A percentile compares a stretch with the other conserved stretches of the same genome.
These are phyloP conservation scores for Jackrogersella minutella DNA, from an alignment of 495 filamentous ascomycete species.

Conservation along the genomic window DNA sequence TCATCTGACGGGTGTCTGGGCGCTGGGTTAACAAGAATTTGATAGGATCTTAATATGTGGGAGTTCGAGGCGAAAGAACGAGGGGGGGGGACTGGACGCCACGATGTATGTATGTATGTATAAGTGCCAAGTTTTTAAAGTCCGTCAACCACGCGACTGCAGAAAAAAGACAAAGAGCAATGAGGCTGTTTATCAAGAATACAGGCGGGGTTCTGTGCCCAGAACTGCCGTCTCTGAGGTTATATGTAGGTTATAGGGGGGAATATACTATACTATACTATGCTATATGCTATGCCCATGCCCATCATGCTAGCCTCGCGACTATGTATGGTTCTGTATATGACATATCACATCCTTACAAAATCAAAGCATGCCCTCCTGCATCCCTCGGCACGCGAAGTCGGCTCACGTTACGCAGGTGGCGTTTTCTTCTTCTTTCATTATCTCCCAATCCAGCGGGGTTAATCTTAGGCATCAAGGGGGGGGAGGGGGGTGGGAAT, in stretches of 20 bases:
- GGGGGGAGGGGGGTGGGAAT: not conserved
- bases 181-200: slow-evolving; percentile 1
- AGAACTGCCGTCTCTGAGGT: slow-evolving; percentile 2
- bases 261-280: slow-evolving; percentile 14
- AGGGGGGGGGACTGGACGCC: not conserved
- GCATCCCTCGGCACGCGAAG: not conserved
- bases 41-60: no score
- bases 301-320: slow-evolving; percentile 16
- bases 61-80: not conserved
- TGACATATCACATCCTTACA: slow-evolving; percentile 33
- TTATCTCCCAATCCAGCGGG: not conserved
- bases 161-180: slow-evolving; percentile 1
- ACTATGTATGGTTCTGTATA: slow-evolving; percentile 9
- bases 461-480: slow-evolving; percentile 16
- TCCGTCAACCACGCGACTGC: slow-evolving; percentile 19
- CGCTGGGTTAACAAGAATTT: not conserved
- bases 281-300: slow-evolving; percentile 15
- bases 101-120: slow-evolving; percentile 11
- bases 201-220: slow-evolving; percentile 4
- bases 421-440: slow-evolving; percentile 1
- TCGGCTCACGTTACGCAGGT: slow-evolving; percentile 11
- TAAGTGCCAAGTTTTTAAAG: slow-evolving; percentile 20
- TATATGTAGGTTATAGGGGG: no score
- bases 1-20: slow-evolving; percentile 17
- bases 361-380: slow-evolving; percentile 14